Conservation (phyloP, 1,284 basidiomycete species). For the Cutaneotrichosporon sp. region DNA sequence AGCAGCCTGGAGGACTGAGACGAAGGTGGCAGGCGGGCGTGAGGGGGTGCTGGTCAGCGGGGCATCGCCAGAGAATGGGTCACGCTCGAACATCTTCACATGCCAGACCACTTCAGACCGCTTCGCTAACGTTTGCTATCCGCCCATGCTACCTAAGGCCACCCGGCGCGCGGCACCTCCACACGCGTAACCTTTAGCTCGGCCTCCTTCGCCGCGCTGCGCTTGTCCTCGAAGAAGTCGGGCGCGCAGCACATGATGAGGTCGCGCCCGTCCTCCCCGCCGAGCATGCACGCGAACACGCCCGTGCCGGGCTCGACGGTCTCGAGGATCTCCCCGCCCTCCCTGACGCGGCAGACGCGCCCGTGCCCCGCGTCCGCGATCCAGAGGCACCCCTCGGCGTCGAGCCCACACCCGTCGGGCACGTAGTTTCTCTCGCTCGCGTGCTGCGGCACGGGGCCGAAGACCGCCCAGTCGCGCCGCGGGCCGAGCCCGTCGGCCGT, state of each 20-base stretch:
- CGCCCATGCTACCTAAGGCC: no score
- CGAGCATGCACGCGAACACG: constrained; percentile 17
- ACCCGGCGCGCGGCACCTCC: constrained; percentile 7
- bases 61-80: no score
- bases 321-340: constrained; percentile 10
- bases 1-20: no score
- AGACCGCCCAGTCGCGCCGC: constrained; percentile 15
- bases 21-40: no score
- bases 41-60: no score
- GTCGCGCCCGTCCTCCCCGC: constrained; percentile 7
- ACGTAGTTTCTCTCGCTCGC: no score
- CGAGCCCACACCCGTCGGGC: constrained; percentile 13
- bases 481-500: constrained; percentile 6
- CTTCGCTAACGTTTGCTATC: no score
- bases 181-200: constrained; percentile 5
- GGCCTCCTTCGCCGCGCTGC: constrained; percentile 6
- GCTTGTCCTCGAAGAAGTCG: constrained; percentile 10
- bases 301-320: constrained; percentile 9
- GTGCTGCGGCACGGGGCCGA: not conserved
- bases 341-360: constrained; percentile 12
- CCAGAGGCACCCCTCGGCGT: constrained; percentile 15
- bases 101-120: no score
- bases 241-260: constrained; percentile 17
- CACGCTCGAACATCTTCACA: no score
- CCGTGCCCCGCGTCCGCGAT: constrained; percentile 7